Conservation (phyloP, 306 rosid species). For the Corylus americana region DNA sequence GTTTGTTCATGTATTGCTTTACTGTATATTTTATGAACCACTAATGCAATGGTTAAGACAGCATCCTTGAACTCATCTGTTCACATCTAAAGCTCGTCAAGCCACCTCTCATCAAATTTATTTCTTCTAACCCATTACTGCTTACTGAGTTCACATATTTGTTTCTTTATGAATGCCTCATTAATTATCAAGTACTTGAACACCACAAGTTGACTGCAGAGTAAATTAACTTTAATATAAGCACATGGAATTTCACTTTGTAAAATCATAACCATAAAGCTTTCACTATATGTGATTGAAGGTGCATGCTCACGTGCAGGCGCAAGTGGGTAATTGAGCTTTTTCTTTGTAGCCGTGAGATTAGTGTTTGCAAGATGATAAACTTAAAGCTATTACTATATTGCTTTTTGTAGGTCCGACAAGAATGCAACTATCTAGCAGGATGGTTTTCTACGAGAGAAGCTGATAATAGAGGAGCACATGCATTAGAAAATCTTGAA, state of each 20-base stretch:
- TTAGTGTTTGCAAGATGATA: neutral
- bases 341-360: neutral
- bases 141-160: neutral
- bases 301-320: neutral
- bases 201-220: neutral
- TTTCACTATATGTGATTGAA: neutral
- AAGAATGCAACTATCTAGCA: constrained; percentile 67
- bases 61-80: constrained; percentile 46
- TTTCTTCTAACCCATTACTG: neutral
- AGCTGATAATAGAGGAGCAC: constrained; percentile 53
- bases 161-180: neutral
- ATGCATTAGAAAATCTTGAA: constrained; percentile 50
- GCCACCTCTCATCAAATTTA: constrained; percentile 42
- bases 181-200: neutral
- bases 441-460: constrained; percentile 55
- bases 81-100: constrained; percentile 58
- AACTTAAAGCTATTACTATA: neutral
- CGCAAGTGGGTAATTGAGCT: neutral
- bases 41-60: constrained; percentile 39
- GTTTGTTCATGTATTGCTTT: neutral
- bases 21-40: constrained; percentile 26
- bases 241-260: neutral
- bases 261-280: neutral
- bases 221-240: neutral
- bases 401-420: constrained; percentile 59